Evolutionary conservation across 208 protist genomes (phyloP), one percentile per base, ranked within the genome.

Genomic region (Vickermania spadyakhi): DNA sequence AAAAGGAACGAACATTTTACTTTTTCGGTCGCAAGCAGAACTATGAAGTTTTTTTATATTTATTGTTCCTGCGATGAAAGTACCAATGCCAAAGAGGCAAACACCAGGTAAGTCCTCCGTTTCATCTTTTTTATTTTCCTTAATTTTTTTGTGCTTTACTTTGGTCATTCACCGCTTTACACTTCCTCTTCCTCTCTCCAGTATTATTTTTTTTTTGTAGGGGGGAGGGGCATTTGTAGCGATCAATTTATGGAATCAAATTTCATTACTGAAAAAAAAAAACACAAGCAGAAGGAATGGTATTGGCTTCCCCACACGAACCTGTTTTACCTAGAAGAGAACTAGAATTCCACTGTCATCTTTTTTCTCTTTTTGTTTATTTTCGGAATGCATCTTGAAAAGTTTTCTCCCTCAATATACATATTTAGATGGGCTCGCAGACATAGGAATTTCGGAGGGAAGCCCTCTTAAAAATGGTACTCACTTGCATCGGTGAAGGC

Each of bases 61-160:
- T n/a, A 45, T 45, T 7, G 36, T 7, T n/a, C 18, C 36, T 7
- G 36, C 18, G 36, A 7, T 7, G 36, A 45, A 18, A 18, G 36
- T 45, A 45, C 11, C 18, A 18, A 45, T 45, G 36, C 18, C 36
- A 7, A 45, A 60, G 31, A 23, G 28, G 55, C 52, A 52, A 3
- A 29, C 26, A 56, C 26, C 31, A 27, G 23, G 27, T 30, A 14
- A 64, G 57, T n/a, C n/a, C n/a, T n/a, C n/a, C n/a, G n/a, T n/a
- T n/a, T n/a, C n/a, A n/a, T n/a, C n/a, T n/a, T n/a, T n/a, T n/a
- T n/a, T n/a, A n/a, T n/a, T n/a, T 30, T 21, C 31, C 28, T 42
- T 1, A 64, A 13, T 23, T 52, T 18, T 56, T 26, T 73, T 51
- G 22, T 58, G 57, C 51, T 26, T 54, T 58, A 42, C 13, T 58